A percentile compares a stretch with the other conserved stretches of the same genome.
Conservation (phyloP, 1,139 yeast genomes). For the Hemisphaericaspora xylanilytica region DNA sequence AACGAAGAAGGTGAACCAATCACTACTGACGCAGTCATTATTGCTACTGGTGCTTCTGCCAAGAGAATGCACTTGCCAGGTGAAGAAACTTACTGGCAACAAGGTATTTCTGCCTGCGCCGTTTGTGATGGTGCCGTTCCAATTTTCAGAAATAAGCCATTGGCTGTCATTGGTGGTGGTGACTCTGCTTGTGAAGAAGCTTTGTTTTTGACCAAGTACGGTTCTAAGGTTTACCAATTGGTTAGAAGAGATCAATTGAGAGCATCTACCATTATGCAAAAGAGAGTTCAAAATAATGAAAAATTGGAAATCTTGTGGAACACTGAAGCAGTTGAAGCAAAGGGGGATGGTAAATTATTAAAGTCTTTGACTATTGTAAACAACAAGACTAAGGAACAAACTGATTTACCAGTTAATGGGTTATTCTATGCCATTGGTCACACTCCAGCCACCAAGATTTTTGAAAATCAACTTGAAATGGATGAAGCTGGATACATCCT, state of each 20-base stretch:
- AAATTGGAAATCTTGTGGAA: slow-evolving; percentile 89
- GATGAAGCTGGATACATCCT: slow-evolving; percentile 86
- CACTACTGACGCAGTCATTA: slow-evolving; percentile 86
- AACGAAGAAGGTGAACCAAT: slow-evolving; percentile 84
- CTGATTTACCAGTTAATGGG: slow-evolving; percentile 79
- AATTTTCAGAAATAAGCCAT: slow-evolving; percentile 94
- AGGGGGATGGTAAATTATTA: slow-evolving; percentile 86
- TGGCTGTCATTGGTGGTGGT: slow-evolving; percentile 98
- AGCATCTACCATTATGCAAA: slow-evolving; percentile 96
- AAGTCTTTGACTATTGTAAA: slow-evolving; percentile 60
- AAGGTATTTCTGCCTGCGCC: slow-evolving; percentile 98
- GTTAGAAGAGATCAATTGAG: slow-evolving; percentile 93
- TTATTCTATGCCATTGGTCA: slow-evolving; percentile 98
- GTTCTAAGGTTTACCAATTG: slow-evolving; percentile 86
- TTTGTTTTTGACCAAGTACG: slow-evolving; percentile 90
- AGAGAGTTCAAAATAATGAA: slow-evolving; percentile 77
- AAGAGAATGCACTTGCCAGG: slow-evolving; percentile 92
- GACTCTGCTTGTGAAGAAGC: slow-evolving; percentile 99
- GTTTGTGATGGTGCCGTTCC: slow-evolving; percentile 99
- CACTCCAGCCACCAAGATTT: slow-evolving; percentile 83
- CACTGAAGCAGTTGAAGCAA: slow-evolving; percentile 81
- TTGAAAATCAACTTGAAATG: slow-evolving; percentile 72
- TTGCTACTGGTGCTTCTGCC: slow-evolving; percentile 98
- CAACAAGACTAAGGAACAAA: slow-evolving; percentile 65
- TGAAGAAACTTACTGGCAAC: slow-evolving; percentile 97